These are phyloP conservation scores for Triangularia verruculosa DNA, from an alignment of 2,329 filamentous ascomycete genomes.

Conservation along the genomic window DNA sequence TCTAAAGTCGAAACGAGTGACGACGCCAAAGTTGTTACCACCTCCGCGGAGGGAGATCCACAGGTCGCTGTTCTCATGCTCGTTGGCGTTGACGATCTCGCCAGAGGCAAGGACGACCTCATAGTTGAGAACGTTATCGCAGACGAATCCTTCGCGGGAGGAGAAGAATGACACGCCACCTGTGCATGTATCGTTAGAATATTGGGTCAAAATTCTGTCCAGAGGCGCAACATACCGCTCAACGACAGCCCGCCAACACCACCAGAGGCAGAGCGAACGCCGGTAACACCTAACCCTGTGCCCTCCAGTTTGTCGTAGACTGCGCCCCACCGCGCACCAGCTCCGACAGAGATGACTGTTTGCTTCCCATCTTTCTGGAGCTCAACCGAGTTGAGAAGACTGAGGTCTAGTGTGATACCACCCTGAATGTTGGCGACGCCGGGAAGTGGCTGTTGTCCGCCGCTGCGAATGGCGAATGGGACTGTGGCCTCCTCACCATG, in stretches of 20 bases:
- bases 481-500: neutral
- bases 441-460: conserved; percentile 40
- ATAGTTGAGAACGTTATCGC: conserved; percentile 38
- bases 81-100: conserved; percentile 38
- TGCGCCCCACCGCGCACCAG: conserved; percentile 37
- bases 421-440: conserved; percentile 37
- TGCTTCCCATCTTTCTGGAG: conserved; percentile 19
- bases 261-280: conserved; percentile 34
- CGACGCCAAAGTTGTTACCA: conserved; percentile 40
- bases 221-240: neutral
- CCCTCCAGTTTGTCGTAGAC: conserved; percentile 36
- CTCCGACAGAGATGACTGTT: conserved; percentile 32
- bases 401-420: conserved; percentile 32
- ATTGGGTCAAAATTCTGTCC: conserved; percentile 10
- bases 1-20: conserved; percentile 24
- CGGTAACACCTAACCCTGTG: conserved; percentile 33
- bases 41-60: conserved; percentile 44
- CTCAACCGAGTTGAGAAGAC: conserved; percentile 11
- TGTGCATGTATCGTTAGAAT: neutral
- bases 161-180: conserved; percentile 43
- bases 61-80: conserved; percentile 36
- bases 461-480: conserved; percentile 39
- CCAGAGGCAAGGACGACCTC: conserved; percentile 43
- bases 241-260: conserved; percentile 38
- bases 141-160: conserved; percentile 38